These are phyloP conservation scores for Bisporella sp. DNA, from an alignment of 2,329 filamentous ascomycete genomes.

Conservation along the genomic window DNA sequence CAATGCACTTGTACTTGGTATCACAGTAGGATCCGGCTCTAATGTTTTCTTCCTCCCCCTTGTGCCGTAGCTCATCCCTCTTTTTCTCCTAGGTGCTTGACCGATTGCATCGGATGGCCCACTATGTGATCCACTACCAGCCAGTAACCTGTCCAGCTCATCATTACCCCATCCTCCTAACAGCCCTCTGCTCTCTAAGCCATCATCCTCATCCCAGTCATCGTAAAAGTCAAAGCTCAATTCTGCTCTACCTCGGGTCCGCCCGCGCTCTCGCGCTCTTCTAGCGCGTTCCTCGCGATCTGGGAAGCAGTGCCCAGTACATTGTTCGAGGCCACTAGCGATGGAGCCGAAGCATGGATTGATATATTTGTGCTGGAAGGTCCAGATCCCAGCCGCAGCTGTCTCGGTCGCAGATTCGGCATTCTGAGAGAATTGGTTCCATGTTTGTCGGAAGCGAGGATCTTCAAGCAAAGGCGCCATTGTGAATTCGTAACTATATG, in stretches of 20 bases:
- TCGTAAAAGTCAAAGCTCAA: conserved; percentile 96
- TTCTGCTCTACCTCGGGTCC: conserved; percentile 59
- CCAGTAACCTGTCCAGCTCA: conserved; percentile 77
- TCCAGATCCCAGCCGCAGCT: conserved; percentile 86
- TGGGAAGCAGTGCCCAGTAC: conserved; percentile 63
- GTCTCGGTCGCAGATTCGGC: conserved; percentile 86
- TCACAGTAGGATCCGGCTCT: conserved; percentile 72
- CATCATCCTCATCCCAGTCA: conserved; percentile 70
- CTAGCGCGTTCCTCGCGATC: conserved; percentile 68
- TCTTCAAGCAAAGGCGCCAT: conserved; percentile 55
- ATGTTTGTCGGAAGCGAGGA: conserved; percentile 83
- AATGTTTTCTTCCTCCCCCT: conserved; percentile 52
- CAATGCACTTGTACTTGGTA: conserved; percentile 77
- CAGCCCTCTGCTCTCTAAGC: conserved; percentile 48
- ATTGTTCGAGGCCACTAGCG: conserved; percentile 61
- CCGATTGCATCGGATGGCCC: conserved; percentile 37
- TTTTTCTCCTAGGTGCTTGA: conserved; percentile 63
- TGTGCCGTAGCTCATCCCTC: conserved; percentile 86
- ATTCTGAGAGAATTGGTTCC: conserved; percentile 88
- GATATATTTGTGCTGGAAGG: conserved; percentile 80
- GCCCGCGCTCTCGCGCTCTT: conserved; percentile 57
- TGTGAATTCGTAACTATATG: background rate
- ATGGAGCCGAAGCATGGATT: conserved; percentile 70
- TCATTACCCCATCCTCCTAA: conserved; percentile 72
- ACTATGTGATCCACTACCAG: conserved; percentile 51